Percentiles rank a stretch among this genome's conserved stretches.
These are phyloP conservation scores for Vigna unguiculata DNA, from an alignment of 306 rosid genomes.

Conservation along the genomic window DNA sequence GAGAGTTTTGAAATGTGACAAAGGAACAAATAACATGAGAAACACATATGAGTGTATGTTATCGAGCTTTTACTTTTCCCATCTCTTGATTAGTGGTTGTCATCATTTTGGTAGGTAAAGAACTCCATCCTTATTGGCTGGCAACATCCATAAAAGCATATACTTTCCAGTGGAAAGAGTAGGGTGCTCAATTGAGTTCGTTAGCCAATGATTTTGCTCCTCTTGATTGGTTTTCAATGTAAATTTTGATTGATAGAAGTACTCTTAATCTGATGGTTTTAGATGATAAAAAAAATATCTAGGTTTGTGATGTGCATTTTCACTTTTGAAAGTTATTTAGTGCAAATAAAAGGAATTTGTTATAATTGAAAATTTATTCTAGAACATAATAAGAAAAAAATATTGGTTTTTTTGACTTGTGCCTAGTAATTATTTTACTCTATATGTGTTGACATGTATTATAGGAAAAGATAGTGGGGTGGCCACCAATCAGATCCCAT, in stretches of 20 bases:
- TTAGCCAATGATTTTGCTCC: conserved; percentile 96
- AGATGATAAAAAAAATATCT: conserved; percentile 76
- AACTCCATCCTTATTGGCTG: conserved; percentile 92
- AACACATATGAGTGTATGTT: conserved; percentile 28
- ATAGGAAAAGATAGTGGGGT: no score
- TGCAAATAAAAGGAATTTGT: not conserved
- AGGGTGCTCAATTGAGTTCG: conserved; percentile 94
- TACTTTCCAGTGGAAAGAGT: conserved; percentile 98
- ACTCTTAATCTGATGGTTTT: conserved; percentile 88
- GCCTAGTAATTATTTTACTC: not conserved
- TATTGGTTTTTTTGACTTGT: not conserved
- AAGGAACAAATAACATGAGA: conserved; percentile 7
- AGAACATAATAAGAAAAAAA: not conserved
- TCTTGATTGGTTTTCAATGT: conserved; percentile 89
- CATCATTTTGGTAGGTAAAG: conserved; percentile 71
- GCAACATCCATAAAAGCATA: conserved; percentile 90
- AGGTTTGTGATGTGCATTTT: conserved; percentile 43
- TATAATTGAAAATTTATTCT: not conserved
- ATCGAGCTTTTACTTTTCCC: not conserved
- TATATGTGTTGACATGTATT: no score
- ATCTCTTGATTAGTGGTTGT: conserved; percentile 16
- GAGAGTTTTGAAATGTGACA: not conserved
- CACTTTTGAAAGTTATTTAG: not conserved
- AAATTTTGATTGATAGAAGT: conserved; percentile 96
- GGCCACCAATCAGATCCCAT: no score